Base-by-base conservation (phyloP, 106 monocot species). In the Dioscorea zingiberensis region DNA sequence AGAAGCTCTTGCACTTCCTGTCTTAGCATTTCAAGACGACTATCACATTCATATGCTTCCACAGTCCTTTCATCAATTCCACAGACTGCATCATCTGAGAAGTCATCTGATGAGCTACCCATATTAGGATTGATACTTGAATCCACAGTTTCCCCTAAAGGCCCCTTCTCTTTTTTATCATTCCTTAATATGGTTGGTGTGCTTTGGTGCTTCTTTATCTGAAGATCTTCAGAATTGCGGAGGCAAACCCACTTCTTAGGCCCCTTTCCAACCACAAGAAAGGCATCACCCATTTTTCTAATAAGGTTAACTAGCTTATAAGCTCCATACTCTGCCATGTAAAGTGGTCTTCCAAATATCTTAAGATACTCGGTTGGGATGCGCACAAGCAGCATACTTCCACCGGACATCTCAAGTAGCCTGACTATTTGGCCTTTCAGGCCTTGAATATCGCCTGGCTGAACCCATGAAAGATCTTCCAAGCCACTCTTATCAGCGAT, bases 1-100 rank as follows among this genome's bases (percentile, higher is more conserved):
- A 92, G 79, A 64, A 97, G 78, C 65, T 97, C 97, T 71, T 92
- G 88, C 27, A 89, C 60, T 69, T 97, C 97, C 63, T 54, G 65
- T 56, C 63, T 85, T 72, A 97, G 76, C 25, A 26, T 65, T 27
- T 81, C 81, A 44, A 87, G 55, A 13, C 30, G 64, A 18, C 68
- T 64, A 59, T 67, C 72, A 62, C 44, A 60, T 16, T 75, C 71
- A 48, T 72, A 59, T 30, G 58, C 45, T 48, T 48, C 47, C 26
- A 56, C 60, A 58, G 32, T 73, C 21, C 54, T 60, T 55, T 79
- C 93, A 25, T 59, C 57, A 24, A 61, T 21, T 7, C 23, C 49
- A 22, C 48, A 25, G 44, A 15, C 48, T 4, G 71, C 77, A 21
- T 85, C 81, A 18, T 91, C 88, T 21, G 76, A 83, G 47, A 72